Evolutionary conservation across 2,329 filamentous ascomycete genomes (phyloP), one percentile per base, ranked within the genome.

Genomic region (Xylaria hypoxylon): DNA sequence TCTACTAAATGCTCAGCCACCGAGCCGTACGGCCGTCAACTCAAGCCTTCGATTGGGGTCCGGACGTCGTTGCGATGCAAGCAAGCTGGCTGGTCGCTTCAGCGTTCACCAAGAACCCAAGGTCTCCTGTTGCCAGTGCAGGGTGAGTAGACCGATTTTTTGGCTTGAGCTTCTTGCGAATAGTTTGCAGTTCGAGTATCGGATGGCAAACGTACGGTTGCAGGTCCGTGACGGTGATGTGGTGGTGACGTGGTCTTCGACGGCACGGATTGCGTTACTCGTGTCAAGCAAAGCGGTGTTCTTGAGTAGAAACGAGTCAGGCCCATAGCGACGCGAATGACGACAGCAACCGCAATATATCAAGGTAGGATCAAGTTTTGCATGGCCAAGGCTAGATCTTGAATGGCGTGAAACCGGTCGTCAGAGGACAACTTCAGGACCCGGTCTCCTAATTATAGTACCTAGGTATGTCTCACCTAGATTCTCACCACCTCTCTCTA

Each of bases 371-470:
- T 50, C 10, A 42, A 22, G 22, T 40, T 45, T 59, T 51, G 38
- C 33, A 22, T 5, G 22, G 35, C 26, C 47, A 50, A 52, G 53
- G 47, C 52, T 53, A 22, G 60, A 45, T 51, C 22, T 26, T 19
- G 48, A 45, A 44, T n/a, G 45, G 44, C 50, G 47, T 66, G 64
- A 58, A 66, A 50, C 55, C 45, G 13, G 26, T 6, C 40, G 55
- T 64, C 65, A 64, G 57, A 60, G 48, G 59, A 26, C 35, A 50
- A 31, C 59, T 40, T 53, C 48, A 40, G 31, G 40, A 35, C 35
- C 28, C 40, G 13, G 63, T 13, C n/a, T 62, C 59, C 65, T 67
- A 67, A 64, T 64, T 64, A 67, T 67, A 62, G 64, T 59, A 65
- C 56, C n/a, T n/a, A n/a, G 55, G 59, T 17, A 55, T 64, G 65